phyloP scores from a whole-genome alignment of 192 early-diverging fungal species.

The Gonapodya sp. region DNA sequence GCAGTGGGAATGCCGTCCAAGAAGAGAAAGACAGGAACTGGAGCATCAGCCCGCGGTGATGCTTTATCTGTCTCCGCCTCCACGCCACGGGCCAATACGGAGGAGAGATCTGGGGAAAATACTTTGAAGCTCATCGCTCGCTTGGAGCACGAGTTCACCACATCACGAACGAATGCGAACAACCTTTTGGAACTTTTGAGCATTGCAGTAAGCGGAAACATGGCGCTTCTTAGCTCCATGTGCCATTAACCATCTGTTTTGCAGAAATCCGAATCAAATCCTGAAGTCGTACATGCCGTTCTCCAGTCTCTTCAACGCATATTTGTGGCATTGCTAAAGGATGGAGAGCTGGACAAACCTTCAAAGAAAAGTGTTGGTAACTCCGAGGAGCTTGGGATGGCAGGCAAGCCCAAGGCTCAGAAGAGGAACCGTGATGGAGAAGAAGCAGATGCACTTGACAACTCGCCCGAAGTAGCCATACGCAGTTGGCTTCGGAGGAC shows the following conservation, averaged over 20 bases:
- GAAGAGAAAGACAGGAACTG: not conserved
- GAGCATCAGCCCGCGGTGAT: no score
- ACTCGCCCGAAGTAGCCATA: not conserved
- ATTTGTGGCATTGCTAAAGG: not conserved
- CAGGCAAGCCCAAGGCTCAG: not conserved
- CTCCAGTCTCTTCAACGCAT: not conserved
- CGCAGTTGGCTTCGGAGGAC: not conserved
- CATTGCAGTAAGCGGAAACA: not conserved
- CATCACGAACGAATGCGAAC: not conserved
- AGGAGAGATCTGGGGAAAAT: not conserved
- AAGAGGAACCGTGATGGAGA: not conserved
- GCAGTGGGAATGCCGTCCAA: not conserved
- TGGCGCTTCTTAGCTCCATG: no score
- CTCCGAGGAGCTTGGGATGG: not conserved
- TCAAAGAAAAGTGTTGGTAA: not conserved
- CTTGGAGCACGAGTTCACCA: not conserved
- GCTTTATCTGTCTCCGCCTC: no score
- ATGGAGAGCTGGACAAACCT: not conserved
- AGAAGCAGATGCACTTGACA: not conserved
- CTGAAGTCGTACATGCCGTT: not conserved
- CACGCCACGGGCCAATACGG: not conserved
- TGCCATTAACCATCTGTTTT: no score
- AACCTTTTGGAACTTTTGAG: not conserved
- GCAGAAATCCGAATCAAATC: not conserved
- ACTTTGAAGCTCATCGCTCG: not conserved